Base-by-base conservation (phyloP, 2,329 filamentous ascomycete genomes). In the Epichloe hybrida region DNA sequence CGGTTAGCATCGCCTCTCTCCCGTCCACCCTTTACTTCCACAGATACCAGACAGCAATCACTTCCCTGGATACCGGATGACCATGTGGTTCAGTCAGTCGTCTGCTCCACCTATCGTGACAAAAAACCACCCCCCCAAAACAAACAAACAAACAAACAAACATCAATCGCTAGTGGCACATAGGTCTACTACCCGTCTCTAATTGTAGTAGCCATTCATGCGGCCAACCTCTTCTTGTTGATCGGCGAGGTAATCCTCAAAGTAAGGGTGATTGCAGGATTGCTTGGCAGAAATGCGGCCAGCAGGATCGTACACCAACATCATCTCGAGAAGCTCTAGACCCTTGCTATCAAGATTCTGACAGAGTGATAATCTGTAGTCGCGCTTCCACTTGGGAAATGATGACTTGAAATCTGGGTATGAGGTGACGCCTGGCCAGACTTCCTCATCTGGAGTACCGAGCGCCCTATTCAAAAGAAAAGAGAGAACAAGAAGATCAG, bases 381-480 rank as follows among this genome's bases (percentile, higher is more conserved):
- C 84, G 52, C 87, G 81, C 59, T 77, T 76, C 89, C 89, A 95
- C 70, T 94, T 94, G 57, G 89, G 89, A 70, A 95, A 95, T 3
- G 86, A 90, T 31, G 85, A 67, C 69, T 95, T 95, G 76, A 89
- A 95, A 68, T 95, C 90, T 41, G 89, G 89, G 71, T 94, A 94
- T 7, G 86, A 89, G n/a, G 88, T 93, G 52, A 95, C 88, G 54
- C 89, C 89, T 35, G 89, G 89, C 89, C 89, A 95, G 52, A 81
- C 75, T 7, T 80, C 74, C 64, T 95, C 89, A 50, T 81, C 80
- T 3, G 89, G 89, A 4, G 90, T 95, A 57, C 89, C 88, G 39
- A 95, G 79, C 36, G 88, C 69, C 52, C 83, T 86, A 43, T 40
- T 37, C 46, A 42, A 51, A 12, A 4, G 27, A 47, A 45, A 23